Base-by-base conservation (phyloP, 2,329 filamentous ascomycete species). In the Cryphonectria radicalis region DNA sequence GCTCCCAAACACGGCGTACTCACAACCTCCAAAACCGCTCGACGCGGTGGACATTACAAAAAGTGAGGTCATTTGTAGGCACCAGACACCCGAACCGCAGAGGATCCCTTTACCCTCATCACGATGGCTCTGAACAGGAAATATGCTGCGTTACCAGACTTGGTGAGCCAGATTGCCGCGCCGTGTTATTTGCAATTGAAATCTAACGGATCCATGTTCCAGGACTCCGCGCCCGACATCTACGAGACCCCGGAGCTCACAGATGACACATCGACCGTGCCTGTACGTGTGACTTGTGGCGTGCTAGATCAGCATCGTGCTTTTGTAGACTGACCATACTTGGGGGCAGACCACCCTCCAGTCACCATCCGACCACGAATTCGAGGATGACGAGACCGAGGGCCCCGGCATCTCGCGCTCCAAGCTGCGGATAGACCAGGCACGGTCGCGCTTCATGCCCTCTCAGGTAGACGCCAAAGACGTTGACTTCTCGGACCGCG, bases 181-280 rank as follows among this genome's bases (percentile, higher is more conserved):
- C 22, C 28, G 40, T 43, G 17, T 74, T 70, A 25, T 50, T 50
- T 43, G 32, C 25, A 43, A 25, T 67, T 72, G 66, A 43, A 43
- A 46, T 55, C 76, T 79, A 74, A 79, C 74, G 37, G 13, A 68
- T 63, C 32, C 35, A 40, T 11, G 11, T 42, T 42, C 68, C 75
- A 97, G 93, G 95, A 98, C 82, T 92, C 92, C 69, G 94, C 95
- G 40, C 95, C 95, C 75, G 96, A 98, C 79, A 93, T 97, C 77
- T 98, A 98, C 85, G 95, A 98, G 82, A 98, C 96, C 22, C 95
- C 95, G 75, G 95, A 97, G 70, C 85, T 98, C 75, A 95, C 92
- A 70, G 94, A 97, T 78, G 95, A 97, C 81, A 92, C 90, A 74
- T 97, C 94, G 32, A 97, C 94, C 64, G 84, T 94, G 70, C 93